These are phyloP conservation scores for Letharia columbiana DNA, from an alignment of 495 filamentous ascomycete species.

Conservation along the genomic window DNA sequence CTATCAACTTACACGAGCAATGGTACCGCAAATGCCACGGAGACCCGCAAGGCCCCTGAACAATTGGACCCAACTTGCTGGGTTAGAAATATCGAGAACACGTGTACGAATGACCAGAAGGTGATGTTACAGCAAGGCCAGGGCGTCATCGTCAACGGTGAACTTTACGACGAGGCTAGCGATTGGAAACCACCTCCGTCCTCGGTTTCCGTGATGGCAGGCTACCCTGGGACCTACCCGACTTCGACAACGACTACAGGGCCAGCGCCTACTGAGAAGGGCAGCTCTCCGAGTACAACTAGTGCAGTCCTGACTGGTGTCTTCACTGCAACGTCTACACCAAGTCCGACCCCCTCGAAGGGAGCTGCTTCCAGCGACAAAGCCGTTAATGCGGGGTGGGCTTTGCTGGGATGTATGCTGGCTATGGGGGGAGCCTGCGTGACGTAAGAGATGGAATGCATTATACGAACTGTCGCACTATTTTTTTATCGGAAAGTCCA, in stretches of 20 bases:
- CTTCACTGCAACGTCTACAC: slow-evolving; percentile 32
- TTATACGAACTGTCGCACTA: slow-evolving; percentile 1
- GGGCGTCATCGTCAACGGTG: slow-evolving; percentile 36
- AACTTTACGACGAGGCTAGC: slow-evolving; percentile 39
- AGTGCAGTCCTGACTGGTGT: slow-evolving; percentile 29
- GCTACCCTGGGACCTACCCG: slow-evolving; percentile 29
- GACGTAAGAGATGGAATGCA: background rate
- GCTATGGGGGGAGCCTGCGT: background rate
- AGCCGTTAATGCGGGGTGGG: background rate
- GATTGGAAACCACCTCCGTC: slow-evolving; percentile 34
- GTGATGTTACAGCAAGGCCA: slow-evolving; percentile 36
- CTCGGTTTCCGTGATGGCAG: slow-evolving; percentile 27
- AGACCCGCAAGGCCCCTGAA: slow-evolving; percentile 35
- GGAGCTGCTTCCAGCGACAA: slow-evolving; percentile 10
- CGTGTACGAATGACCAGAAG: slow-evolving; percentile 44
- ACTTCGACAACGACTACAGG: slow-evolving; percentile 20
- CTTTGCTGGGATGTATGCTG: background rate
- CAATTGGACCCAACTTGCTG: slow-evolving; percentile 47
- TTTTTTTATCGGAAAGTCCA: background rate
- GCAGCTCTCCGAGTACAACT: slow-evolving; percentile 24
- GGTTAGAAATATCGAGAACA: slow-evolving; percentile 40
- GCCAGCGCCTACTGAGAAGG: slow-evolving; percentile 14
- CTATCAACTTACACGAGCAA: slow-evolving; percentile 43
- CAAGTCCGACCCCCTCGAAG: slow-evolving; percentile 25
- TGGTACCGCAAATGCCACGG: slow-evolving; percentile 43